A percentile compares a stretch with the other conserved stretches of the same genome.
These are phyloP conservation scores for Vaccinium corymbosum DNA, from an alignment of 148 eudicot genomes.

Conservation along the genomic window DNA sequence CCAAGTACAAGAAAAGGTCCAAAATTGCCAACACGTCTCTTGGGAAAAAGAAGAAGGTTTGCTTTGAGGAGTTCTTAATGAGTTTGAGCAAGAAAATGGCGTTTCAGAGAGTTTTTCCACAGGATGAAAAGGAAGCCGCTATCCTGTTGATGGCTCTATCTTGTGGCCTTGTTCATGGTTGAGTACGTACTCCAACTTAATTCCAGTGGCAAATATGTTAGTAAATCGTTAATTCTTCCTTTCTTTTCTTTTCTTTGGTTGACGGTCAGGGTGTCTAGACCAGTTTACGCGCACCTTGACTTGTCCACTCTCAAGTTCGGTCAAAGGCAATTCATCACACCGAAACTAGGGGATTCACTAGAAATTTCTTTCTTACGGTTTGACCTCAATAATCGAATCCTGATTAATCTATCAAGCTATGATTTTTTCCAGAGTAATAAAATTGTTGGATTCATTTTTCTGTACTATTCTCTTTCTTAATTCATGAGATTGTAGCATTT, in stretches of 20 bases:
- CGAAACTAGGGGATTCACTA: no score
- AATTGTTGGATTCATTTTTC: not conserved
- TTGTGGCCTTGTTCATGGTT: constrained; percentile 56
- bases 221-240: not conserved
- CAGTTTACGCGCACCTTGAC: no score
- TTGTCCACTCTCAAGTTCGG: no score
- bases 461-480: not conserved
- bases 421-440: not conserved
- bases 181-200: not conserved
- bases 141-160: constrained; percentile 79
- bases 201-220: not conserved
- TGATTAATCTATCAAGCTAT: no score
- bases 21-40: constrained; percentile 12
- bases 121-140: constrained; percentile 76
- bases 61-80: constrained; percentile 52
- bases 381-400: no score
- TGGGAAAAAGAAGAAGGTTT: constrained; percentile 17
- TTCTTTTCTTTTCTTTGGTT: not conserved
- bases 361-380: no score
- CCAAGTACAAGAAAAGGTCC: constrained; percentile 37
- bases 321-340: no score
- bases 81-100: constrained; percentile 49
- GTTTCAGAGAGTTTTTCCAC: constrained; percentile 51
- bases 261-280: no score
- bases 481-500: not conserved